Base-by-base conservation (phyloP, 345 rosid genomes). In the Crucihimalaya himalaica region DNA sequence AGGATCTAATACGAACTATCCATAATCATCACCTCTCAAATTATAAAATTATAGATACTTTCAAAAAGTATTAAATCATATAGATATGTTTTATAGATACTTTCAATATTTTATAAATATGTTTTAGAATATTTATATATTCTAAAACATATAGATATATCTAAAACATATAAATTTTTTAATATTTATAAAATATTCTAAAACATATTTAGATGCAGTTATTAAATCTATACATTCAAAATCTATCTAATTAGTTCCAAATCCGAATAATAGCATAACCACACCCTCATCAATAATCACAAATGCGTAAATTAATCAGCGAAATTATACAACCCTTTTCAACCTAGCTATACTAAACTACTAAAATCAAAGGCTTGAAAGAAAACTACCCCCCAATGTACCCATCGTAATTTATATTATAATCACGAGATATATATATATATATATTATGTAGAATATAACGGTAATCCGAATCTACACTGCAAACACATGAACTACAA, bases 391-490 rank as follows among this genome's bases (percentile, higher is more conserved):
- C 23, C 31, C 54, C 19, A 15, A 56, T 31, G 62, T 40, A 59
- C 29, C 25, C 10, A 40, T 25, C 35, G 37, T 9, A 20, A 46
- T 58, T 6, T 11, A 59, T 43, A 39, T 46, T 46, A 46, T 54
- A 72, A 28, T 60, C 28, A 59, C 67, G 50, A 16, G 23, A 21
- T 8, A 54, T 16, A 63, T 13, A 40, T 3, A 6, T 35, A 28
- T 52, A 50, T 3, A 6, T 35, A 28, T 52, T 37, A 60, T 0
- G 1, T 12, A 18, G 45, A 19, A 52, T 4, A 62, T 54, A 74
- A 73, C 71, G 72, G 78, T 58, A 66, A 47, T 7, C 61, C 59
- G 57, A 74, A 66, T 57, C 43, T 37, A 50, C 23, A 54, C 78
- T 50, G 34, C 51, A 66, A 47, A 65, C 53, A 59, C 68, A 51